phyloP scores from a whole-genome alignment of 2,329 filamentous ascomycete species.

The Aspergillus sp. region DNA sequence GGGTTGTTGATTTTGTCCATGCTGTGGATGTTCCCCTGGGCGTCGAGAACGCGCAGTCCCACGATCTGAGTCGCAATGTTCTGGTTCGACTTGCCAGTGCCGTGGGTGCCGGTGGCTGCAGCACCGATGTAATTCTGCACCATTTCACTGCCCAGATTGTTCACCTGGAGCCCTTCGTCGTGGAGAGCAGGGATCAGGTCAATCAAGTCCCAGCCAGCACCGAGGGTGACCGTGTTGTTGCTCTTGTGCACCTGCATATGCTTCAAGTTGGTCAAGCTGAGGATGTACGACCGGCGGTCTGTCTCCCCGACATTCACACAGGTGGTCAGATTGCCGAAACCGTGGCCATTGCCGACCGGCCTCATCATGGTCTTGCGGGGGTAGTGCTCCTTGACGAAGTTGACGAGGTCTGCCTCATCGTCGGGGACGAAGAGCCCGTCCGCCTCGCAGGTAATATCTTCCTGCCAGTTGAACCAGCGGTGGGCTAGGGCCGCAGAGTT shows the following conservation, averaged over 20 bases:
- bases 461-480: neutral
- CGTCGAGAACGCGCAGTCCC: slow-evolving; percentile 19
- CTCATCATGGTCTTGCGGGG: neutral
- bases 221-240: slow-evolving; percentile 17
- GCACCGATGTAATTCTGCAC: slow-evolving; percentile 24
- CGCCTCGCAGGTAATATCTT: neutral
- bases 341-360: neutral
- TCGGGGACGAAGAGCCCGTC: neutral
- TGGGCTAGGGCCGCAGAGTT: neutral
- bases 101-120: slow-evolving; percentile 20
- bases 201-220: slow-evolving; percentile 23
- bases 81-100: slow-evolving; percentile 11
- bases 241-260: neutral
- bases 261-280: neutral
- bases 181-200: slow-evolving; percentile 18
- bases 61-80: slow-evolving; percentile 19
- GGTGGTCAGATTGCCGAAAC: neutral
- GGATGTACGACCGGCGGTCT: neutral
- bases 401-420: neutral
- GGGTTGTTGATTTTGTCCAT: slow-evolving; percentile 14
- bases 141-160: slow-evolving; percentile 18
- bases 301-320: neutral
- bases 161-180: slow-evolving; percentile 14
- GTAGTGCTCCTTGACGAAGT: neutral
- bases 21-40: slow-evolving; percentile 13